Base-by-base conservation (phyloP, 305 asterid species). In the Euphrasia arctica region DNA sequence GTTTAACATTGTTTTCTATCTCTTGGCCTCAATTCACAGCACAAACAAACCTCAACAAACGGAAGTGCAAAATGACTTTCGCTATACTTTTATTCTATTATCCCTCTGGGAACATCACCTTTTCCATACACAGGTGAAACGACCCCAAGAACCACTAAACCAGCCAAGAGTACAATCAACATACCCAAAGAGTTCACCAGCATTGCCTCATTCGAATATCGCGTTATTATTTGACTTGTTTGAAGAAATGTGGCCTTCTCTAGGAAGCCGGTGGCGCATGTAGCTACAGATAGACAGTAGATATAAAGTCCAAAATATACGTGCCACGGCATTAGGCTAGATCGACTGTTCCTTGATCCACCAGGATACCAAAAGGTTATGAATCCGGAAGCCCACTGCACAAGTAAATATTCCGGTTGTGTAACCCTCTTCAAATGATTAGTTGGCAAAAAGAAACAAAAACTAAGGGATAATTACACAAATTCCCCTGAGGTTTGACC, bases 191-290 rank as follows among this genome's bases (percentile, higher is more conserved):
- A 80, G 70, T 92, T 92, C 12, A 90, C 80, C 59, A 92, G 77
- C 81, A 85, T 60, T 14, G 97, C 93, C 80, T 92, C 98, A 5
- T 73, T 80, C 18, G 98, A 92, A 58, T 87, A 90, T 42, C 83
- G 93, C 0, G 98, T 67, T 49, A 92, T 85, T 25, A 84, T 77
- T 67, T 86, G 71, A 66, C 80, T 72, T n/a, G 81, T 63, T 69
- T 93, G 97, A 70, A 93, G 96, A 74, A 84, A 90, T 9, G 93
- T 89, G 56, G 85, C 87, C 74, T 86, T 92, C 90, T 84, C 97
- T 10, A 92, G 74, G 59, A 89, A 84, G n/a, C 98, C 97, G 3
- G 97, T 85, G 66, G 79, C 58, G 69, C 97, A 85, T 22, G 97
- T 80, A 28, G 81, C 82, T 36, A 85, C 80, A 4, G 91, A 89